phyloP scores from a whole-genome alignment of 495 filamentous ascomycete species.

The Penicillium tannophilum region DNA sequence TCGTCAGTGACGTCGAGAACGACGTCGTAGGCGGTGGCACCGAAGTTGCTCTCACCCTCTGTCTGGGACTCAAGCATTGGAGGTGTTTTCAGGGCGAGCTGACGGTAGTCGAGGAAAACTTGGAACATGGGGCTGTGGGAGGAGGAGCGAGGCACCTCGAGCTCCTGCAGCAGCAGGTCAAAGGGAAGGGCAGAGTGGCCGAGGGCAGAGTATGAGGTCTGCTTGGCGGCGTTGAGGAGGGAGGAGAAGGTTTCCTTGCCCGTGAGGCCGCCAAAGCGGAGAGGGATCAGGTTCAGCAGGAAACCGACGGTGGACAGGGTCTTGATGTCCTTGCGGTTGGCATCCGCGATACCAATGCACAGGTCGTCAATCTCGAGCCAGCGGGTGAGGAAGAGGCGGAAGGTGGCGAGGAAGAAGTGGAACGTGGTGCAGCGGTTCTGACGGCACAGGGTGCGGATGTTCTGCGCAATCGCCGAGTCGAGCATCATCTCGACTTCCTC shows the following conservation, averaged over 20 bases:
- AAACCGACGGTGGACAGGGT: conserved; percentile 37
- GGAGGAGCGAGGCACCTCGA: conserved; percentile 8
- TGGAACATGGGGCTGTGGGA: conserved; percentile 36
- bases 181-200: neutral
- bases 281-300: conserved; percentile 50
- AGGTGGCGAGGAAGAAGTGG: conserved; percentile 36
- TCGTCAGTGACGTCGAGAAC: too few species aligned
- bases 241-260: too few species aligned
- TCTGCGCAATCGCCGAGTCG: neutral
- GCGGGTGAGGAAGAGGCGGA: conserved; percentile 25
- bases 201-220: conserved; percentile 13
- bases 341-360: conserved; percentile 46
- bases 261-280: conserved; percentile 40
- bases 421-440: conserved; percentile 23
- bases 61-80: too few species aligned
- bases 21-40: too few species aligned
- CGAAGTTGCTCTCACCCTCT: too few species aligned
- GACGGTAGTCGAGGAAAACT: conserved; percentile 32
- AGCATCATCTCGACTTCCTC: conserved; percentile 2
- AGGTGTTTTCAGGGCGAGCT: too few species aligned
- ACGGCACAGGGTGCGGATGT: too few species aligned
- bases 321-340: conserved; percentile 27
- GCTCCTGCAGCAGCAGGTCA: neutral
- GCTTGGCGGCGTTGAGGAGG: too few species aligned
- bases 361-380: conserved; percentile 26